A percentile compares a stretch with the other conserved stretches of the same genome.
Evolutionary conservation across 306 rosid genomes (phyloP).

Genomic region (Crotalaria pallida): DNA sequence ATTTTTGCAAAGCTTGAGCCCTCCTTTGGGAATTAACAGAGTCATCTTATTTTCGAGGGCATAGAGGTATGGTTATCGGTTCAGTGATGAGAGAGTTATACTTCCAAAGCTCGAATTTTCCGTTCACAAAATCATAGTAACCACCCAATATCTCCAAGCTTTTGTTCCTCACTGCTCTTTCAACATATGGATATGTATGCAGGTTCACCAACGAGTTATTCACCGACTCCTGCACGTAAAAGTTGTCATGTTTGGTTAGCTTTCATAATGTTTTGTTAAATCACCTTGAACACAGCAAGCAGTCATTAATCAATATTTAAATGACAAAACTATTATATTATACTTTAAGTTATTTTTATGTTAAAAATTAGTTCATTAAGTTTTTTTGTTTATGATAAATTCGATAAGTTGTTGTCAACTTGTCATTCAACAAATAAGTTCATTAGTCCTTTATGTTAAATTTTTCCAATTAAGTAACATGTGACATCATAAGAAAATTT

Average conservation of each 20-base stretch:
- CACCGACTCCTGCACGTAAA: slow-evolving; percentile 54
- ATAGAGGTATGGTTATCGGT: slow-evolving; percentile 25
- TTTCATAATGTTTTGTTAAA: not conserved
- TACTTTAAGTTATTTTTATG: too few species aligned
- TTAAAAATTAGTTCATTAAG: too few species aligned
- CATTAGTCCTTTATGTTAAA: too few species aligned
- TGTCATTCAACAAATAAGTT: too few species aligned
- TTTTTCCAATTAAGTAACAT: too few species aligned
- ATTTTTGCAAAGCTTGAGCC: not conserved
- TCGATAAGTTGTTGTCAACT: too few species aligned
- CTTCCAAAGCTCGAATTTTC: slow-evolving; percentile 54
- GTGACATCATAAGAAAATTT: too few species aligned
- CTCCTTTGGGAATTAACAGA: not conserved
- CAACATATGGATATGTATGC: slow-evolving; percentile 49
- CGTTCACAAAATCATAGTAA: slow-evolving; percentile 52
- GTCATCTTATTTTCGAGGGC: not conserved
- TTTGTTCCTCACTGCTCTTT: slow-evolving; percentile 8
- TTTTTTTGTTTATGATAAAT: too few species aligned
- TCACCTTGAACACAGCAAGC: too few species aligned
- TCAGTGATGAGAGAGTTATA: slow-evolving; percentile 1
- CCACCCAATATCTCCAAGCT: slow-evolving; percentile 39
- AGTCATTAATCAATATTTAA: not conserved
- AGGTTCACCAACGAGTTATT: slow-evolving; percentile 48
- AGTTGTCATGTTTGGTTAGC: not conserved
- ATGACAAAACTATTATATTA: too few species aligned